phyloP scores from a whole-genome alignment of 495 filamentous ascomycete genomes.

The Annulohypoxylon moriforme region DNA sequence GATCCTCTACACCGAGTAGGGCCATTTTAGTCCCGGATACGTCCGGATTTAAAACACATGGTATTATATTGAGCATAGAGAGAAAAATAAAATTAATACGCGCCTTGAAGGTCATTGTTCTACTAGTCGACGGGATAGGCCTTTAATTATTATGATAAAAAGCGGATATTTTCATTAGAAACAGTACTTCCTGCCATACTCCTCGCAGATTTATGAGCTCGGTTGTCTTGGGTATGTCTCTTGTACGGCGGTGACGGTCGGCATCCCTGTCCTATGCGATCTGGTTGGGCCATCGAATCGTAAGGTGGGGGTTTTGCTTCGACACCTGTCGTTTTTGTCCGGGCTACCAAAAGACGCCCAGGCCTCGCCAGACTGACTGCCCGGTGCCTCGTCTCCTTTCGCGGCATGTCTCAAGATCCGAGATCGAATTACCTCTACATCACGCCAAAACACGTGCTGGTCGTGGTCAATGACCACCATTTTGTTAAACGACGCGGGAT shows the following conservation, averaged over 20 bases:
- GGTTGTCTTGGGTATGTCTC: constrained; percentile 45
- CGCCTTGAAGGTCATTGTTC: background rate
- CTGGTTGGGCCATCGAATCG: constrained; percentile 42
- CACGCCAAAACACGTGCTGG: constrained; percentile 5
- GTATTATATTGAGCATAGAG: constrained; percentile 4
- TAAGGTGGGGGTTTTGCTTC: constrained; percentile 36
- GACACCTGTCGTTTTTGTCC: constrained; percentile 41
- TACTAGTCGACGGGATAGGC: background rate
- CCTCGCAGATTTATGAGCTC: constrained; percentile 34
- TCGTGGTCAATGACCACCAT: background rate
- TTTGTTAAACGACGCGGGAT: constrained; percentile 1
- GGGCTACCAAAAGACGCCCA: constrained; percentile 27
- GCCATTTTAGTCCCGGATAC: constrained; percentile 10
- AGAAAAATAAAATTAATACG: constrained; percentile 15
- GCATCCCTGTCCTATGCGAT: constrained; percentile 34
- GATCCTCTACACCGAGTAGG: constrained; percentile 22
- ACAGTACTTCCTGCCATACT: constrained; percentile 27
- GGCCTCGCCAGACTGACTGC: constrained; percentile 35
- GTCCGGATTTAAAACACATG: constrained; percentile 2
- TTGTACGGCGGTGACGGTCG: constrained; percentile 43
- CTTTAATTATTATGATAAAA: background rate
- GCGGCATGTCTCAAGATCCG: constrained; percentile 15
- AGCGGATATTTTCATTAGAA: constrained; percentile 10
- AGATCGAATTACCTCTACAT: constrained; percentile 6
- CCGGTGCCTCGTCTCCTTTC: constrained; percentile 27